Evolutionary conservation across 2,329 filamentous ascomycete genomes (phyloP).

Genomic region (Atkinsonella hypoxylon): DNA sequence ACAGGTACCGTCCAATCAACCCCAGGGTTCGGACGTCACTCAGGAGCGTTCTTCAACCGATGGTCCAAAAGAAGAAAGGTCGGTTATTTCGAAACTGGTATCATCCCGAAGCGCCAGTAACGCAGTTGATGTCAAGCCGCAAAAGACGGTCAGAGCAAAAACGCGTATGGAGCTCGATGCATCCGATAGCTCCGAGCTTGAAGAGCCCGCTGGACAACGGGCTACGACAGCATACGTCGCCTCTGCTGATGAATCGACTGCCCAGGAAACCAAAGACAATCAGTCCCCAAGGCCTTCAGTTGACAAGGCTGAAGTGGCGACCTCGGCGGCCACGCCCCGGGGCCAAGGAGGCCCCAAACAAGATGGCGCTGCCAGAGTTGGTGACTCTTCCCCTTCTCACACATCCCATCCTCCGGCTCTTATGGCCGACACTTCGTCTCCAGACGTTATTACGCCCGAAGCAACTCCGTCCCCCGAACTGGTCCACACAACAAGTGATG

Average conservation of each 20-base stretch:
- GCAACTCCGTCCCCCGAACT: conserved; percentile 55
- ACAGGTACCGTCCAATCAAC: conserved; percentile 21
- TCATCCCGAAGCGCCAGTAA: conserved; percentile 17
- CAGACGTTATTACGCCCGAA: conserved; percentile 51
- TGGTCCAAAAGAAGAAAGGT: conserved; percentile 25
- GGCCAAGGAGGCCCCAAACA: neutral
- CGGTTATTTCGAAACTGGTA: conserved; percentile 10
- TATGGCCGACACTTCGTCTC: conserved; percentile 58
- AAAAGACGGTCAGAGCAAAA: conserved; percentile 38
- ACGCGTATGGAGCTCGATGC: conserved; percentile 57
- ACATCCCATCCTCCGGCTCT: conserved; percentile 50
- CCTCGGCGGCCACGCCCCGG: conserved; percentile 10
- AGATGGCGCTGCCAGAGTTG: conserved; percentile 12
- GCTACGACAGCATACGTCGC: conserved; percentile 5
- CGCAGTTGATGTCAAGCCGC: conserved; percentile 37
- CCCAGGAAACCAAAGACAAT: neutral
- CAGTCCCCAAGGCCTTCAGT: neutral
- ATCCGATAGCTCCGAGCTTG: conserved; percentile 48
- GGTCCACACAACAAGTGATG: conserved; percentile 32
- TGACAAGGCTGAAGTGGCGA: conserved; percentile 6
- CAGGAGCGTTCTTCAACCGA: conserved; percentile 23
- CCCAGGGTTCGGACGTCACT: conserved; percentile 14
- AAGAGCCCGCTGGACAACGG: conserved; percentile 24
- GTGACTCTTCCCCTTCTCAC: conserved; percentile 15
- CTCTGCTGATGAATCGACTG: neutral